These are phyloP conservation scores for Trichoderma endophyticum DNA, from an alignment of 2,329 filamentous ascomycete species.

Conservation along the genomic window DNA sequence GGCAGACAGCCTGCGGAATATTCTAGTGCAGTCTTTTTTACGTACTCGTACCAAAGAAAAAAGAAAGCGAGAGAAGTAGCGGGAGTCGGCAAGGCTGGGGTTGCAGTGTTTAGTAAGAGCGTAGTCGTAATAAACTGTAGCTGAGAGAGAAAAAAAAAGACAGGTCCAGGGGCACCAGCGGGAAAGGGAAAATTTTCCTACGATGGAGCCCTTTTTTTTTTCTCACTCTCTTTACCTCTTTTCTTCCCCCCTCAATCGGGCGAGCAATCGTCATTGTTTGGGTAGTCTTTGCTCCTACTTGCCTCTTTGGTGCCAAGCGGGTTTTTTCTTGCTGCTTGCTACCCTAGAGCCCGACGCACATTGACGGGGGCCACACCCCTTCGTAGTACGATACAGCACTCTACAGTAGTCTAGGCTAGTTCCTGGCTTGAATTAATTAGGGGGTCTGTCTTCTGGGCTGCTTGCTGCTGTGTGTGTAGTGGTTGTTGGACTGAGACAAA, in stretches of 20 bases:
- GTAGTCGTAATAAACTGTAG: not conserved
- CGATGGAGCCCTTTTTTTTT: not conserved
- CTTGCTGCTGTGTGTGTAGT: not conserved
- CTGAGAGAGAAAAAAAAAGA: not conserved
- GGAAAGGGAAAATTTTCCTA: slow-evolving; percentile 5
- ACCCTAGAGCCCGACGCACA: slow-evolving; percentile 6
- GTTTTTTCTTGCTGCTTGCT: not conserved
- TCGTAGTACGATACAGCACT: no score
- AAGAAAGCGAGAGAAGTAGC: no score
- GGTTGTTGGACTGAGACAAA: not conserved
- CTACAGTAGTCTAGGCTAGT: not conserved
- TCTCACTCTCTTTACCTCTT: not conserved
- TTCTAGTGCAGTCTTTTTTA: not conserved
- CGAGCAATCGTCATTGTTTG: not conserved
- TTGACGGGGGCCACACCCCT: not conserved
- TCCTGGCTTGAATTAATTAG: slow-evolving; percentile 2
- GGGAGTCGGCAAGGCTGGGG: not conserved
- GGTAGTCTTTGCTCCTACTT: not conserved
- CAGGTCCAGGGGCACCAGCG: not conserved
- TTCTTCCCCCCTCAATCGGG: not conserved
- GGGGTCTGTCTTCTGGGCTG: not conserved
- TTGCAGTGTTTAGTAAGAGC: not conserved
- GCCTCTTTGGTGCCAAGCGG: not conserved
- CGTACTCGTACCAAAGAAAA: not conserved
- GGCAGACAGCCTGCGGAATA: not conserved